phyloP scores from a whole-genome alignment of 352 stramenopile genomes.

The Phytophthora citrophthora region DNA sequence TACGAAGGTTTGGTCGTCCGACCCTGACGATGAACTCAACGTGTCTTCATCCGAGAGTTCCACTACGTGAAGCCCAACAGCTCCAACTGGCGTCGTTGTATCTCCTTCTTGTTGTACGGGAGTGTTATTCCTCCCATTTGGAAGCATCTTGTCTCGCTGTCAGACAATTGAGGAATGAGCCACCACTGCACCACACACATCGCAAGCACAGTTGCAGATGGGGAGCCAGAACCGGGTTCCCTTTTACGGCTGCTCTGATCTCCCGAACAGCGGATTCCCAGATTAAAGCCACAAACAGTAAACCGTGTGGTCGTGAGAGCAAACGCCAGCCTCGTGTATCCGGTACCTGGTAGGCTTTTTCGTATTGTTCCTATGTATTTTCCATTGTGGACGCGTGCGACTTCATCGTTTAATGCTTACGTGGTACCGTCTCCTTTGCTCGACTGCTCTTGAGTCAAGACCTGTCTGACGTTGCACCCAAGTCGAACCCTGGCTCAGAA shows the following conservation, averaged over 20 bases:
- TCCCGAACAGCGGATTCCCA: constrained; percentile 3
- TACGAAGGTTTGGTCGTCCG: constrained; percentile 18
- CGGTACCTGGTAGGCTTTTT: too few species aligned
- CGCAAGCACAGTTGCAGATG: constrained; percentile 1
- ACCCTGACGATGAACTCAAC: constrained; percentile 11
- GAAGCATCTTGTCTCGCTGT: constrained; percentile 6
- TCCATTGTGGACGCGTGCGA: neutral
- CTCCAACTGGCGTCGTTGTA: neutral
- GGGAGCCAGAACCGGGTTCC: constrained; percentile 4
- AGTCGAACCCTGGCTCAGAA: constrained; percentile 4
- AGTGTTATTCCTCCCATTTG: neutral
- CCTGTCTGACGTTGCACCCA: constrained; percentile 1
- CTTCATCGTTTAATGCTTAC: neutral
- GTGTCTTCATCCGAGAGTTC: constrained; percentile 22
- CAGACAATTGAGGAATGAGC: constrained; percentile 8
- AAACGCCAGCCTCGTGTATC: neutral
- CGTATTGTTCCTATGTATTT: neutral
- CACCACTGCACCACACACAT: neutral
- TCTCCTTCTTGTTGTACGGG: neutral
- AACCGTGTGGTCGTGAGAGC: constrained; percentile 5
- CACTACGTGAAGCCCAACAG: constrained; percentile 6
- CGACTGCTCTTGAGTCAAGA: neutral
- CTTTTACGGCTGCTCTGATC: neutral
- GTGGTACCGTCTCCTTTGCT: neutral
- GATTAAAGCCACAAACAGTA: neutral